Evolutionary conservation across 495 filamentous ascomycete species (phyloP), one percentile per base, ranked within the genome.

Genomic region (Penicillium odoratum): DNA sequence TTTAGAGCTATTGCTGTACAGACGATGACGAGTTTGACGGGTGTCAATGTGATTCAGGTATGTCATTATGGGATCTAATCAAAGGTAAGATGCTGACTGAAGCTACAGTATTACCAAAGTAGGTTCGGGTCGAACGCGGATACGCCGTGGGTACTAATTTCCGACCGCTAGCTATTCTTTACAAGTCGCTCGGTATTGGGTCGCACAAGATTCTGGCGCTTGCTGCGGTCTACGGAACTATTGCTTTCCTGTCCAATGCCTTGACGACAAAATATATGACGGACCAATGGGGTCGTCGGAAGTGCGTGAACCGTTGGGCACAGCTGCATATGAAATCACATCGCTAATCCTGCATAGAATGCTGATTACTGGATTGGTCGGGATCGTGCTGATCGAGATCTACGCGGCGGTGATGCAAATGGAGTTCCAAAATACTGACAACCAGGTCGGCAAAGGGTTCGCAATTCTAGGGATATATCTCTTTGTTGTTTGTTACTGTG

Each of bases 261-360:
- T 56, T 84, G 28, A 82, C 83, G 1, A 84, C 81, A 0, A 75
- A 69, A 50, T 83, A 67, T 46, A 65, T 85, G 36, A 82, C 82
- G 7, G 83, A 85, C 61, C 78, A 82, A 67, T 85, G 82, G 82
- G 83, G 83, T 49, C 79, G 83, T 49, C 77, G 83, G 50, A 84
- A 84, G 77, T 79, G 64, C 40, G 71, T 64, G 30, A 36, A 2
- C 56, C 29, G 16, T 44, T 42, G 11, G 4, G 16, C n/a, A 4
- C 30, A 11, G 16, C 33, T 48, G 26, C 38, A 45, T 13, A 21
- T 51, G 49, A 36, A 40, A 44, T 36, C 8, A 18, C 5, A 44
- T 44, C 15, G 28, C 38, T 44, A 11, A 55, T 25, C 26, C 15
- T 48, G 52, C 7, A 56, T 26, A 80, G 77, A 42, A 84, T 85